A percentile compares a stretch with the other conserved stretches of the same genome.
phyloP scores from a whole-genome alignment of 345 rosid species.

The Euphorbia tirucalli region DNA sequence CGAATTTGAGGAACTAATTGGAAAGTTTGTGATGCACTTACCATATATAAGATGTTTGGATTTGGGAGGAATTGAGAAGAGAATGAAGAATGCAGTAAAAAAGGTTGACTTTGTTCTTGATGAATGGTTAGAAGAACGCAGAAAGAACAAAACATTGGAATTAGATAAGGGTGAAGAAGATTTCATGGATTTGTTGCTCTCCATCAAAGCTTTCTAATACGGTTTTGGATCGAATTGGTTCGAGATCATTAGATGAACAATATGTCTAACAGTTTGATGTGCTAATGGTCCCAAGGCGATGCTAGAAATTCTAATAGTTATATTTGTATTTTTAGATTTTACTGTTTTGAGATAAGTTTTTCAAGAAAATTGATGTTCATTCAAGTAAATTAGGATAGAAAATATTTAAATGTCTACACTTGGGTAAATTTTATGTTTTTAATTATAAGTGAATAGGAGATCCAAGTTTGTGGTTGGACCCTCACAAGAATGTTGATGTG shows the following conservation, averaged over 20 bases:
- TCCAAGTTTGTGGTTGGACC: conserved; percentile 6
- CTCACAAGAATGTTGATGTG: conserved; percentile 8
- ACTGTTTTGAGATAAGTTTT: no score
- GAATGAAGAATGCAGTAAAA: conserved; percentile 24
- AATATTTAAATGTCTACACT: conserved; percentile 10
- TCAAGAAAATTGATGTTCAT: no score
- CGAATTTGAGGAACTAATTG: conserved; percentile 18
- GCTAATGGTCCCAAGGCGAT: no score
- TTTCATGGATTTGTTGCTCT: conserved; percentile 36
- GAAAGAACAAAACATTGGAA: conserved; percentile 17
- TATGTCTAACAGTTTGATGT: no score
- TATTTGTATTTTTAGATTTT: no score
- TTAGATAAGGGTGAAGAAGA: conserved; percentile 10
- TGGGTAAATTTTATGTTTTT: no score
- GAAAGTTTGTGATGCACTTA: conserved; percentile 25
- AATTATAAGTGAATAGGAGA: no score
- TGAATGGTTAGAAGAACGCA: conserved; percentile 43
- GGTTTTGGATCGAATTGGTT: no score
- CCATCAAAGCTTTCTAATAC: no score
- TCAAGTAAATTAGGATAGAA: no score
- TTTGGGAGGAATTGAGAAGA: conserved; percentile 27
- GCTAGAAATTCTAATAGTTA: no score
- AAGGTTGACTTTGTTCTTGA: conserved; percentile 25
- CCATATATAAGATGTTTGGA: conserved; percentile 41
- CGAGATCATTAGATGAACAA: no score